A percentile compares a stretch with the other conserved stretches of the same genome.
Conservation (phyloP, 257 asterid species). For the Salvia hispanica region DNA sequence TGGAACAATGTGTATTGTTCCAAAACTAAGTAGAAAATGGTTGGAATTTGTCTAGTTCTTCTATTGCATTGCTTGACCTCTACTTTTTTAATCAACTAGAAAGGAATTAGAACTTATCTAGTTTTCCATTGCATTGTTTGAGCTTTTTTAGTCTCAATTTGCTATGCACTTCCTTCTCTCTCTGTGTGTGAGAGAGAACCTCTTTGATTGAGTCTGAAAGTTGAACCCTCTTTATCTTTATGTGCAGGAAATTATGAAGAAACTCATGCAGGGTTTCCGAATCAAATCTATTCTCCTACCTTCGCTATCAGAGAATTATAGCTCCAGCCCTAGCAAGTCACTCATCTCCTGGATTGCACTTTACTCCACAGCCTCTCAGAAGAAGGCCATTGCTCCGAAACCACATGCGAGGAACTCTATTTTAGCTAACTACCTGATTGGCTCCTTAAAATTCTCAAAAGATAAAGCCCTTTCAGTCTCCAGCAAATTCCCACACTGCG, state of each 20-base stretch:
- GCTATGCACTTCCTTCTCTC: not conserved
- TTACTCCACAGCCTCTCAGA: not conserved
- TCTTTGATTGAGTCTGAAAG: not conserved
- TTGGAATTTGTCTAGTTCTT: not conserved
- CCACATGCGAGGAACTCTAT: not conserved
- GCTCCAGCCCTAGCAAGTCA: not conserved
- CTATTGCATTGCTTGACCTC: not conserved
- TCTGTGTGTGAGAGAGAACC: not conserved
- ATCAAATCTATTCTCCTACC: not conserved
- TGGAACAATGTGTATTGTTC: not conserved
- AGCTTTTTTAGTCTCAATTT: not conserved
- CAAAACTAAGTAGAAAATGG: not conserved
- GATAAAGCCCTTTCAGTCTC: constrained; percentile 11
- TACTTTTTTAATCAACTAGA: not conserved
- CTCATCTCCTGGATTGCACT: not conserved
- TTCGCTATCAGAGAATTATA: constrained; percentile 4
- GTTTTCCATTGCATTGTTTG: not conserved
- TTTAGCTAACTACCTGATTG: constrained; percentile 18
- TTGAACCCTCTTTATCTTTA: not conserved
- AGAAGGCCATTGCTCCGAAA: not conserved
- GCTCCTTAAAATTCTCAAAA: constrained; percentile 23
- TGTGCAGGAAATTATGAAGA: constrained; percentile 8
- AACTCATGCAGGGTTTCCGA: not conserved
- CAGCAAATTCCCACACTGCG: not conserved
- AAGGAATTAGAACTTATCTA: not conserved